These are phyloP conservation scores for Skeletonema marinoi DNA, from an alignment of 108 stramenopile species.

Conservation along the genomic window DNA sequence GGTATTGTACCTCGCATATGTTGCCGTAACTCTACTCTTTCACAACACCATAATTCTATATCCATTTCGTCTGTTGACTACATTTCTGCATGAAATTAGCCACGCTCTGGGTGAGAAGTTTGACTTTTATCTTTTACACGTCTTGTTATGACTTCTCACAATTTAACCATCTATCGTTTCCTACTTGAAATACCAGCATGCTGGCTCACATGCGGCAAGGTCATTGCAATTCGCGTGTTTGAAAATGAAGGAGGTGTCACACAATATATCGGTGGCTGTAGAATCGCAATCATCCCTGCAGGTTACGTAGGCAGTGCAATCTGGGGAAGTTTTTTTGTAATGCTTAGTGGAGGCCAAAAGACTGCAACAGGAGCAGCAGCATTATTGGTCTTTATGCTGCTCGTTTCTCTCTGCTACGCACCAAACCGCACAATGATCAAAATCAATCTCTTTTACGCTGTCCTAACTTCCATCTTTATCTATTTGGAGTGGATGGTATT, in stretches of 20 bases:
- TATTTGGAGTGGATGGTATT: slow-evolving; percentile 50
- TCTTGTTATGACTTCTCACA: background rate
- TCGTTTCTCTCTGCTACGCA: slow-evolving; percentile 48
- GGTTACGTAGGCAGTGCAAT: slow-evolving; percentile 48
- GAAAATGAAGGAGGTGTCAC: slow-evolving; percentile 56
- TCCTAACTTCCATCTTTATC: slow-evolving; percentile 39
- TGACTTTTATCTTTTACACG: background rate
- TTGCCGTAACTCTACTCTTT: slow-evolving; percentile 39
- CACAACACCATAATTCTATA: slow-evolving; percentile 36
- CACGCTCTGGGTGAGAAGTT: slow-evolving; percentile 35
- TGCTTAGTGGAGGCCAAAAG: slow-evolving; percentile 44
- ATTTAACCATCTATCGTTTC: background rate
- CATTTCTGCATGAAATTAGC: slow-evolving; percentile 47
- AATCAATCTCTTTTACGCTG: slow-evolving; percentile 43
- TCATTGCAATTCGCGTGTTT: slow-evolving; percentile 38
- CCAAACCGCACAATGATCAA: slow-evolving; percentile 50
- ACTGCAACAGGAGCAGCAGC: slow-evolving; percentile 47
- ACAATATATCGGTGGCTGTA: slow-evolving; percentile 43
- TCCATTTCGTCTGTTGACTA: slow-evolving; percentile 51
- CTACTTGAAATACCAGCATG: slow-evolving; percentile 10
- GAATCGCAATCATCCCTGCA: slow-evolving; percentile 46
- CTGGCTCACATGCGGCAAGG: slow-evolving; percentile 49
- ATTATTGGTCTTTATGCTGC: slow-evolving; percentile 33
- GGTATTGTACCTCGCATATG: slow-evolving; percentile 34
- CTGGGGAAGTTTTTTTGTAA: slow-evolving; percentile 50